Conservation (phyloP, 192 early-diverging fungal genomes). For the Umbelopsis ramanniana region DNA sequence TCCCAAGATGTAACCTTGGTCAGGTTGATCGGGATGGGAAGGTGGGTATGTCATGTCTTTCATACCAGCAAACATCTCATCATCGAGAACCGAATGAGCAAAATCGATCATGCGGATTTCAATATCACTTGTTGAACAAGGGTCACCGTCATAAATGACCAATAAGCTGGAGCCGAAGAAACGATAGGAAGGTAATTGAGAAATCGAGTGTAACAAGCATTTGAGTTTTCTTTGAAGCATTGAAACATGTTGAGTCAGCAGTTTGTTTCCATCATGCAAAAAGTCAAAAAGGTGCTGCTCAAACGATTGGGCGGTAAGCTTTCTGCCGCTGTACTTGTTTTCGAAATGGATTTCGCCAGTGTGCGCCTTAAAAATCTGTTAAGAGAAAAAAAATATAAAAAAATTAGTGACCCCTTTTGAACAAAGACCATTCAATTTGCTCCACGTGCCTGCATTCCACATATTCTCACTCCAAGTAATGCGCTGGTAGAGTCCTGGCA, state of each 20-base stretch:
- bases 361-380: conserved; percentile 77
- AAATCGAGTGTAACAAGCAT: conserved; percentile 72
- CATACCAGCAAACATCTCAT: conserved; percentile 31
- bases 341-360: conserved; percentile 78
- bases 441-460: conserved; percentile 85
- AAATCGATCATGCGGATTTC: conserved; percentile 95
- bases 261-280: conserved; percentile 81
- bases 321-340: conserved; percentile 94
- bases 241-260: conserved; percentile 82
- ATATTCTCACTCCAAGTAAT: conserved; percentile 88
- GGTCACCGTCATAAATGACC: conserved; percentile 89
- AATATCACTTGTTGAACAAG: conserved; percentile 41
- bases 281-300: conserved; percentile 78
- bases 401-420: conserved; percentile 17
- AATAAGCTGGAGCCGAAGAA: conserved; percentile 91
- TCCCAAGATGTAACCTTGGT: conserved; percentile 79
- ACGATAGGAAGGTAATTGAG: conserved; percentile 75
- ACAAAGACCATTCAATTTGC: conserved; percentile 25
- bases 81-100: conserved; percentile 78
- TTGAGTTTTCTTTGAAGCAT: conserved; percentile 73
- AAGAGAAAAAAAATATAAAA: background rate
- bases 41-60: conserved; percentile 47
- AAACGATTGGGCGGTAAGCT: conserved; percentile 80
- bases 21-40: conserved; percentile 58
- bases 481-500: conserved; percentile 92